These are phyloP conservation scores for Tephrocybe sp. DNA, from an alignment of 768 basidiomycete genomes.

Conservation along the genomic window DNA sequence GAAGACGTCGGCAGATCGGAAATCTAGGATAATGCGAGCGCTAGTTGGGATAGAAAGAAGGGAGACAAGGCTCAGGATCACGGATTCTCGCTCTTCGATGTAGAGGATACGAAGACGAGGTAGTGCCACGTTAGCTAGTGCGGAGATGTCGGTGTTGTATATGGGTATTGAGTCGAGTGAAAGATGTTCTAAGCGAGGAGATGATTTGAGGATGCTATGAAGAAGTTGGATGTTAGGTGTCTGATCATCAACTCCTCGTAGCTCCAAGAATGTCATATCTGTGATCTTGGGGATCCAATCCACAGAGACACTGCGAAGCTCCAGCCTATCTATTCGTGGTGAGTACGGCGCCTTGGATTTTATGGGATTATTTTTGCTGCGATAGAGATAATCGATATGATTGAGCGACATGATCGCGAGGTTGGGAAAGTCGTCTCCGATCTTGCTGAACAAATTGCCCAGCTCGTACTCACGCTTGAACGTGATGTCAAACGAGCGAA, in stretches of 20 bases:
- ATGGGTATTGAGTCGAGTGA: background rate
- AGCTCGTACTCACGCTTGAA: slow-evolving; percentile 6
- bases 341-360: slow-evolving; percentile 1
- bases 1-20: background rate
- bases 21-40: slow-evolving; percentile 1
- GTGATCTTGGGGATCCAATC: slow-evolving; percentile 1
- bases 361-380: background rate
- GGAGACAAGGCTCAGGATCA: slow-evolving; percentile 1
- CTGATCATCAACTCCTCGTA: slow-evolving; percentile 4
- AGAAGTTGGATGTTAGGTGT: background rate
- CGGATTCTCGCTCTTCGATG: background rate
- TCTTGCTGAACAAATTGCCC: slow-evolving; percentile 7
- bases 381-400: slow-evolving; percentile 7
- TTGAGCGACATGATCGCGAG: slow-evolving; percentile 7
- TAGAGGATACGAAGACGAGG: slow-evolving; percentile 6
- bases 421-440: slow-evolving; percentile 8
- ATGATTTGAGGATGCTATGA: background rate
- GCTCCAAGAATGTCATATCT: slow-evolving; percentile 6
- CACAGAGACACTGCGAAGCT: slow-evolving; percentile 8
- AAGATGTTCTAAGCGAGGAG: slow-evolving; percentile 10
- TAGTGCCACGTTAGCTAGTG: background rate
- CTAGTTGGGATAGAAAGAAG: slow-evolving; percentile 3
- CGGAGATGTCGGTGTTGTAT: background rate
- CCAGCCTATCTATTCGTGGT: slow-evolving; percentile 1
- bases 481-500: slow-evolving; percentile 10